Evolutionary conservation across 768 basidiomycete species (phyloP), one percentile per base, ranked within the genome.

Genomic region (Clathrus columnatus): DNA sequence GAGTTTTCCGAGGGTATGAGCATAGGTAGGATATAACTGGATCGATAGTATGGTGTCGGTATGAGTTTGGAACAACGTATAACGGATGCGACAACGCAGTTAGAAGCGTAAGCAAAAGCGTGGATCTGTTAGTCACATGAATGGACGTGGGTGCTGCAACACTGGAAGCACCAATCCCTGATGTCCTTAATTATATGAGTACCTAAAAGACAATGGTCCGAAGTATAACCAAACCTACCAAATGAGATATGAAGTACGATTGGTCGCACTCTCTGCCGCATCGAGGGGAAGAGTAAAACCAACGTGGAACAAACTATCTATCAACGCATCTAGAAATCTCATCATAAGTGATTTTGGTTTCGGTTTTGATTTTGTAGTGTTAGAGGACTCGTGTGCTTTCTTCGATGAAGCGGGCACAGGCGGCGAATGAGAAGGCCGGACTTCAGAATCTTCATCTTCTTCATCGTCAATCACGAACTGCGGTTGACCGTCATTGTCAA

Each of bases 401-500:
- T n/a, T n/a, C n/a, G n/a, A n/a, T n/a, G n/a, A n/a, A n/a, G n/a
- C n/a, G n/a, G n/a, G n/a, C n/a, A n/a, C n/a, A n/a, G n/a, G n/a
- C n/a, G n/a, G n/a, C n/a, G n/a, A n/a, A n/a, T n/a, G n/a, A n/a
- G 46, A 51, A 51, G 57, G 51, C 3, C 27, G 36, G 7, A n/a
- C 52, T 1, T 36, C 64, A 10, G 30, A 59, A 21, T 68, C 73
- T 26, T 71, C 72, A 8, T 82, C 85, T 2, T 87, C 85, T 17
- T 87, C 89, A 61, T 92, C 90, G 59, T 91, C 91, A 32, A 95
- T 92, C 16, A 94, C 87, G 66, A 95, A 95, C 64, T 94, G 91
- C 0, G 60, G 59, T 20, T 56, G 55, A 14, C 6, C 41, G 1
- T 51, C 30, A 10, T 53, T 29, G 53, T 70, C 66, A 41, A 63